Evolutionary conservation across 192 early-diverging fungal genomes (phyloP).

Genomic region (Coemansia sp.): DNA sequence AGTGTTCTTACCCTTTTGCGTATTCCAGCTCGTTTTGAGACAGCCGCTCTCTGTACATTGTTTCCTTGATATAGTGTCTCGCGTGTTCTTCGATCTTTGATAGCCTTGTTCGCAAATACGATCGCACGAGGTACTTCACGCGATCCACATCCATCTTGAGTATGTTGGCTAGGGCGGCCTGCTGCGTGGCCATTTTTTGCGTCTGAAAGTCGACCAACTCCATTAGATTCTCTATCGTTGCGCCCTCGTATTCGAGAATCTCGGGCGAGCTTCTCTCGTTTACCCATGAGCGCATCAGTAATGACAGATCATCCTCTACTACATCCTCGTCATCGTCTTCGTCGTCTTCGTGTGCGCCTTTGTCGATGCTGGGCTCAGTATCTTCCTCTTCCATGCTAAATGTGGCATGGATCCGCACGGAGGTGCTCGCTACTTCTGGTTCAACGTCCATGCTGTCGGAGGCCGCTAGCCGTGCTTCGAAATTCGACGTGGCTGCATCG

Average conservation of each 20-base stretch:
- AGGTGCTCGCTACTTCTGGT: neutral
- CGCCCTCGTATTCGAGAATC: slow-evolving; percentile 44
- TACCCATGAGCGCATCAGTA: slow-evolving; percentile 39
- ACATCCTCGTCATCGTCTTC: slow-evolving; percentile 22
- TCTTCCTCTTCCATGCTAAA: neutral
- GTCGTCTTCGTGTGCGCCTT: slow-evolving; percentile 2
- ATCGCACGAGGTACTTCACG: slow-evolving; percentile 49
- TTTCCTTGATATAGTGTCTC: slow-evolving; percentile 23
- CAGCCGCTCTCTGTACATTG: slow-evolving; percentile 32
- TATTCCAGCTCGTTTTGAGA: slow-evolving; percentile 55
- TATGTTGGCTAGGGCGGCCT: slow-evolving; percentile 33
- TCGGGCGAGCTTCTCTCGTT: slow-evolving; percentile 49
- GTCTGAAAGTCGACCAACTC: slow-evolving; percentile 50
- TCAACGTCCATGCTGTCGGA: slow-evolving; percentile 15
- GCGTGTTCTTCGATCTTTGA: slow-evolving; percentile 43
- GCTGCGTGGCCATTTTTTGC: slow-evolving; percentile 29
- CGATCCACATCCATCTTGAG: slow-evolving; percentile 51
- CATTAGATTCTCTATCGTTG: slow-evolving; percentile 53
- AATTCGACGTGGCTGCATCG: slow-evolving; percentile 1
- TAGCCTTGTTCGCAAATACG: slow-evolving; percentile 51
- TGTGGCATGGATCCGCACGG: neutral
- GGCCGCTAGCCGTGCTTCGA: slow-evolving; percentile 5
- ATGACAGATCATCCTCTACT: slow-evolving; percentile 32
- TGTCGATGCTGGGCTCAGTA: neutral
- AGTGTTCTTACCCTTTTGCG: slow-evolving; percentile 31